Evolutionary conservation across 2,329 filamentous ascomycete genomes (phyloP).

Genomic region (Cladobotryum mycophilum): DNA sequence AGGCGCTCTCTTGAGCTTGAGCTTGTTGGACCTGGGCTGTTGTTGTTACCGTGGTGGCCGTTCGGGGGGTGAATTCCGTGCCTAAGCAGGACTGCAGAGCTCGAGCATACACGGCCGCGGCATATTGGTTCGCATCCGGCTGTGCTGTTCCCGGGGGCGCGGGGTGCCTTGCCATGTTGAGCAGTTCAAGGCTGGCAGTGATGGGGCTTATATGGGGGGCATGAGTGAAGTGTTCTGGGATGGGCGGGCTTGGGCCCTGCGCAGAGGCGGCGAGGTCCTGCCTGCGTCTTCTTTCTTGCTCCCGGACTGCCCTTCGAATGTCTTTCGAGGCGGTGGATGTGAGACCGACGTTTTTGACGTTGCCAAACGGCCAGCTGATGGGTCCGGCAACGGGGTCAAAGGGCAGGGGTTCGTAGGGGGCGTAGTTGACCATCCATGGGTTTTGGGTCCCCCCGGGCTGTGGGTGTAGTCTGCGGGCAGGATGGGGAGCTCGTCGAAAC

Average conservation of each 20-base stretch:
- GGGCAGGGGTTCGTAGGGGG: background rate
- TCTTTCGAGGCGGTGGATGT: background rate
- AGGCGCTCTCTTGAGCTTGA: background rate
- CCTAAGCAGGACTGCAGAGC: too few relatives aligned
- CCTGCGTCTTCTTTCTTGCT: background rate
- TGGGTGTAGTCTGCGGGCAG: background rate
- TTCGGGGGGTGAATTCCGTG: too few relatives aligned
- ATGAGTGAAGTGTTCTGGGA: too few relatives aligned
- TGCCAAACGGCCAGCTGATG: background rate
- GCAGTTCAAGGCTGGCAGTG: background rate
- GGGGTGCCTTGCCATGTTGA: background rate
- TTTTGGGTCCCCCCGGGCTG: background rate
- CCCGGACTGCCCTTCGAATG: background rate
- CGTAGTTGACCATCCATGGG: background rate
- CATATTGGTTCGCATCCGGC: background rate
- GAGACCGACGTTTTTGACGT: background rate
- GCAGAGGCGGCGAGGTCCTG: background rate
- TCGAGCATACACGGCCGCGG: too few relatives aligned
- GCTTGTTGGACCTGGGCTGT: background rate
- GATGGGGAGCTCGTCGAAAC: conserved; percentile 4
- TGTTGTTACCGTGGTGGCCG: too few relatives aligned
- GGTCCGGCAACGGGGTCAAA: background rate
- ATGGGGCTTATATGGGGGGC: background rate
- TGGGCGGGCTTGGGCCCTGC: too few relatives aligned
- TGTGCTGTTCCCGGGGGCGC: background rate